Evolutionary conservation across 768 basidiomycete species (phyloP).

Genomic region (Pleurotus eryngii): DNA sequence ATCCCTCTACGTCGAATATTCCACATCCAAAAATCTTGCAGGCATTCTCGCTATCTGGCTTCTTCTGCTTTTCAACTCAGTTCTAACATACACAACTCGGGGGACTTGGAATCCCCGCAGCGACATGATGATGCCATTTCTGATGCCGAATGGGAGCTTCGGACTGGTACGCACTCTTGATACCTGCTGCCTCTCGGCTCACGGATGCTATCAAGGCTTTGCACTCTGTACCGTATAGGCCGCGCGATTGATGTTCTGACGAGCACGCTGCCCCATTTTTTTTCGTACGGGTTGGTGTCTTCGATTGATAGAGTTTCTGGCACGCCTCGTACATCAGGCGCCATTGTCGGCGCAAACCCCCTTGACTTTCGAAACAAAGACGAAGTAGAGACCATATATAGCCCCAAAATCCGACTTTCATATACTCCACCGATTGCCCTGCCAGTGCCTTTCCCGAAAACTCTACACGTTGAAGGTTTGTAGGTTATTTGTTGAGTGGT

Average conservation of each 20-base stretch:
- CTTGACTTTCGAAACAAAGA: conserved; percentile 27
- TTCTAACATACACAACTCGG: too few relatives aligned
- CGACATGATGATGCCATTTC: conserved; percentile 34
- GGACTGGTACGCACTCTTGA: conserved; percentile 50
- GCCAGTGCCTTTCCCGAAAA: conserved; percentile 68
- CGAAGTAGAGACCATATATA: conserved; percentile 54
- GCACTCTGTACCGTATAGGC: conserved; percentile 35
- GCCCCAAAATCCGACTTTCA: conserved; percentile 53
- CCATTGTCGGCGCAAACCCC: conserved; percentile 24
- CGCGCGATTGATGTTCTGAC: conserved; percentile 68
- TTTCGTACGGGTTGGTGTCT: conserved; percentile 60
- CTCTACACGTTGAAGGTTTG: conserved; percentile 68
- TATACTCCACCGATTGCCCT: conserved; percentile 69
- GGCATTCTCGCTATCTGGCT: too few relatives aligned
- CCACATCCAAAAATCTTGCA: too few relatives aligned
- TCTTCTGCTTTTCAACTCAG: too few relatives aligned
- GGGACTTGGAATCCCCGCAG: too few relatives aligned
- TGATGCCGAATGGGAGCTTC: conserved; percentile 76
- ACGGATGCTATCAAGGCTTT: neutral
- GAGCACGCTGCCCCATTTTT: conserved; percentile 71
- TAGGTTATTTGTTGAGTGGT: neutral
- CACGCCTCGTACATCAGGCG: conserved; percentile 24
- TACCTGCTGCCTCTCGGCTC: neutral
- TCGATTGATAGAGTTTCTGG: conserved; percentile 47
- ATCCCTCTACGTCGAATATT: too few relatives aligned